Evolutionary conservation across 805 yeast species (phyloP).

Genomic region (Zygosaccharomyces gambellarensis): DNA sequence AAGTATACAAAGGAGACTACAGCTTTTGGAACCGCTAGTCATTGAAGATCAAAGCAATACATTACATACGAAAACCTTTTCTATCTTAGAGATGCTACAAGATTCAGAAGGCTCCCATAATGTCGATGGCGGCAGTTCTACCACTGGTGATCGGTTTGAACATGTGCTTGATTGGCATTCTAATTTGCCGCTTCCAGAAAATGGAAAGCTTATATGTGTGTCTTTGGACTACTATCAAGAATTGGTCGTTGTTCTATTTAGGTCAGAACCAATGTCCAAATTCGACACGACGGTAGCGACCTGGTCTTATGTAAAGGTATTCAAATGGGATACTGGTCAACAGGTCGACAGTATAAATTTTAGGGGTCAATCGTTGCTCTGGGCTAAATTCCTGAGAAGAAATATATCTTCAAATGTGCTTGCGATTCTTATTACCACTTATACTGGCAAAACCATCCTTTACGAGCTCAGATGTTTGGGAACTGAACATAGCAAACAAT

Average conservation of each 20-base stretch:
- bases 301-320: slow-evolving; percentile 13
- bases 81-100: slow-evolving; percentile 13
- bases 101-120: slow-evolving; percentile 1
- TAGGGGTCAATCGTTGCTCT: slow-evolving; percentile 19
- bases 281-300: slow-evolving; percentile 2
- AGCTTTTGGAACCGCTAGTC: slow-evolving; percentile 6
- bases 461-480: slow-evolving; percentile 19
- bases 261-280: slow-evolving; percentile 6
- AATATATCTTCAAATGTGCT: slow-evolving; percentile 10
- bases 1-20: neutral
- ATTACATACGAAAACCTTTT: slow-evolving; percentile 11
- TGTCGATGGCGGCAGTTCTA: neutral
- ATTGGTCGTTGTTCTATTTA: slow-evolving; percentile 11
- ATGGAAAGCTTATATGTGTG: slow-evolving; percentile 8
- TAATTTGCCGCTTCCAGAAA: neutral
- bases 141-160: neutral
- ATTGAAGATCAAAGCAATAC: slow-evolving; percentile 13
- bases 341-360: slow-evolving; percentile 23
- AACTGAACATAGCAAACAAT: slow-evolving; percentile 1
- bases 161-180: slow-evolving; percentile 3
- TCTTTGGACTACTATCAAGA: slow-evolving; percentile 12
- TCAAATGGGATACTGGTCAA: slow-evolving; percentile 15
- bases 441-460: slow-evolving; percentile 23
- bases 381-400: slow-evolving; percentile 18
- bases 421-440: slow-evolving; percentile 19